Percentiles rank a stretch among this genome's conserved stretches.
Evolutionary conservation across 176 grass and related monocot species (phyloP).

Genomic region (Musa beccarii): DNA sequence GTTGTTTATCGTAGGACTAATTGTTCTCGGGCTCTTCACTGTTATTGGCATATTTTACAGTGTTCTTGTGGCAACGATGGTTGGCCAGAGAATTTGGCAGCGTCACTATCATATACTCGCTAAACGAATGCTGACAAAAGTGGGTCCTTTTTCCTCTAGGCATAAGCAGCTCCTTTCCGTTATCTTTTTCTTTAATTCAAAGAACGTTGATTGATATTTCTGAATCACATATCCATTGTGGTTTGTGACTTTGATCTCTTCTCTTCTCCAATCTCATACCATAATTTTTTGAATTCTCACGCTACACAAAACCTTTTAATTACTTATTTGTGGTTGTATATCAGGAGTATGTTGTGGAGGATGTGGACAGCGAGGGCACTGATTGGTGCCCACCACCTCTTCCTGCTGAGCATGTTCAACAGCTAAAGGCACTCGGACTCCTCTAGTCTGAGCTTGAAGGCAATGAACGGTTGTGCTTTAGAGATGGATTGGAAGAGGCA

Average conservation of each 20-base stretch:
- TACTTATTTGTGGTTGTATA: neutral
- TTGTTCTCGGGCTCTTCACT: slow-evolving; percentile 71
- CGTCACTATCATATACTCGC: slow-evolving; percentile 97
- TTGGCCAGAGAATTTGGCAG: slow-evolving; percentile 95
- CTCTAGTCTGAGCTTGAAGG: slow-evolving; percentile 29
- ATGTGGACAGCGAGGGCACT: slow-evolving; percentile 58
- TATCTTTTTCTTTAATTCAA: neutral
- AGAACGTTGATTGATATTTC: neutral
- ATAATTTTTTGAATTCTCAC: neutral
- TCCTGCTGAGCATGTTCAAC: slow-evolving; percentile 67
- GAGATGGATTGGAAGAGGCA: neutral
- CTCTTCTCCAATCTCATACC: too few relatives aligned
- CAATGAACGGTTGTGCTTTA: neutral
- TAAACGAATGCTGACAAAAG: slow-evolving; percentile 97
- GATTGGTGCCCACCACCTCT: slow-evolving; percentile 83
- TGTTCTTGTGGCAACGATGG: slow-evolving; percentile 92
- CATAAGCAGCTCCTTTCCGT: too few relatives aligned
- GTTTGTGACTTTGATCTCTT: neutral
- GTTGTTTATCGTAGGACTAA: slow-evolving; percentile 77
- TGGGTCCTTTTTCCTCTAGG: slow-evolving; percentile 5
- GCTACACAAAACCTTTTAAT: neutral
- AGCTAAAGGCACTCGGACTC: slow-evolving; percentile 87
- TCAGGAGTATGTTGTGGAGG: slow-evolving; percentile 94
- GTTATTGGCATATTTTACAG: slow-evolving; percentile 93
- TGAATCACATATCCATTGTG: neutral